Evolutionary conservation across 2,329 filamentous ascomycete genomes (phyloP), one percentile per base, ranked within the genome.

Genomic region (Orbilia oligospora): DNA sequence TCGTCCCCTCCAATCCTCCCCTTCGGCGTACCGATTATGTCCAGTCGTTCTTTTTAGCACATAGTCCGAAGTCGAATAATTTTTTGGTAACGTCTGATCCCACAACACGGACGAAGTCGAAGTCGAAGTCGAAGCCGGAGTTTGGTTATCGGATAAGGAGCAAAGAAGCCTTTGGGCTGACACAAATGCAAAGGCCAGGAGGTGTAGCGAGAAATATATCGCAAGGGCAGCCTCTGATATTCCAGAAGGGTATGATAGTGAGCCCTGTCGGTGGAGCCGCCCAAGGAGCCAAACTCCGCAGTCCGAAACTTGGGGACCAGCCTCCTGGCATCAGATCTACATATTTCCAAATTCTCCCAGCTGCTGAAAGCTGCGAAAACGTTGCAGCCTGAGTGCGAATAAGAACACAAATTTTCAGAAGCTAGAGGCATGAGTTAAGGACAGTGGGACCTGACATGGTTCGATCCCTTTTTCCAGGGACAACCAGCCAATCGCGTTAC

Each of bases 281-380:
- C 16, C 16, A 38, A 48, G 10, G 48, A 30, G 58, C 71, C 24
- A 71, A 66, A 64, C n/a, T 24, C 56, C 46, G 48, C 16, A 38
- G 56, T 58, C 72, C 65, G 48, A 64, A 71, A 49, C 36, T 56
- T 73, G 49, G 71, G 44, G 55, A 41, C 53, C 46, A 22, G 61
- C 51, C 53, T 63, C 44, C 55, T 53, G 55, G 46, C 30, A 36
- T 14, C 38, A 30, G 71, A 76, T 76, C 65, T 55, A 48, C 71
- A 76, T 72, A 27, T 55, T 56, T 65, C 49, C 44, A 3, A 27
- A 56, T 48, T 5, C 30, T 55, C 49, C 5, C 14, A 56, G 41
- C 58, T 71, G 73, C 61, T 55, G 44, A 63, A 77, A 77, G 30
- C 46, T 64, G 73, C 38, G 67, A 63, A 77, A 77, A 53, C 46